Base-by-base conservation (phyloP, 495 filamentous ascomycete species). In the Aspergillus saccharolyticus region DNA sequence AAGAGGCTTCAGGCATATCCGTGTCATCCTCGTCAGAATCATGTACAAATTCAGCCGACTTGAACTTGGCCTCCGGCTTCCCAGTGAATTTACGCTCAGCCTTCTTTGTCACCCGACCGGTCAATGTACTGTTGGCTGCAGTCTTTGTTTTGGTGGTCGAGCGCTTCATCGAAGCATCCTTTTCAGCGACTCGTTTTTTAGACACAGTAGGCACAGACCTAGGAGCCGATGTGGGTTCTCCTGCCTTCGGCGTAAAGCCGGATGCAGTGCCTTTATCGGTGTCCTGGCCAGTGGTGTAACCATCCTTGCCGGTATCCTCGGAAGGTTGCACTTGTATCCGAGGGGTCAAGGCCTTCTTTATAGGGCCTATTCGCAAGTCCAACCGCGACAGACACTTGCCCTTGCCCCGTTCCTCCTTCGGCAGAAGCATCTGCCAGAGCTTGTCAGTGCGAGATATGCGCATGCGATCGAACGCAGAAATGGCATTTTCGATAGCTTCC, bases 401-500 rank as follows among this genome's bases (percentile, higher is more conserved):
- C 67, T 91, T 90, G 19, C 85, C 88, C 22, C 90, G 81, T 55
- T 96, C 90, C 39, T 84, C 77, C 56, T 81, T 82, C 0, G 87
- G 84, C 24, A 94, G 80, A 44, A 96, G 77, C 60, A 76, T 78
- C 68, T 96, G 89, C 90, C 91, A 96, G 3, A 89, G 74, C 49
- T 84, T 81, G 58, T 94, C 90, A 4, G 83, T 80, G 28, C 81
- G 77, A 20, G 79, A 80, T n/a, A 96, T 70, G 5, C 91, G 83
- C 74, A 87, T 78, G 54, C 86, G 84, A 74, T 96, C 91, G 63
- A 88, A 96, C 21, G 86, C 80, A 42, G 80, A 85, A 52, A 95
- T 81, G n/a, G 90, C 89, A 65, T 88, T 89, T 63, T 93, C 85
- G 68, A 96, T 92, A 14, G 89, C 91, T 14, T 79, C 77, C 63